Evolutionary conservation across 176 grass and related monocot species (phyloP).

Genomic region (Rhynchospora tenuis): DNA sequence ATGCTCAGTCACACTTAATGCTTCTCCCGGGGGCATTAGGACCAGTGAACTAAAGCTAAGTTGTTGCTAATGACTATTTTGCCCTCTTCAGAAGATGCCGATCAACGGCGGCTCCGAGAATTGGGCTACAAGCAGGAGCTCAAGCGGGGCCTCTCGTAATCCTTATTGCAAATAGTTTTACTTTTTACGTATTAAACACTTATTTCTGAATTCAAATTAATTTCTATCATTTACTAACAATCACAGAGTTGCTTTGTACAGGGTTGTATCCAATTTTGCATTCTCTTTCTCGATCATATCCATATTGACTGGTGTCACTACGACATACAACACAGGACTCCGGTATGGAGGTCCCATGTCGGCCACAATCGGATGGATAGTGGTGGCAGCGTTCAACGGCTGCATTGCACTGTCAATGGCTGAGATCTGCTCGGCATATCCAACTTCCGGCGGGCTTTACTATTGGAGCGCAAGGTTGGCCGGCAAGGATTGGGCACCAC

Average conservation of each 20-base stretch:
- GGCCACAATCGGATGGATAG: constrained; percentile 50
- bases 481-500: constrained; percentile 56
- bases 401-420: constrained; percentile 61
- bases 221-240: not conserved
- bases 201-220: not conserved
- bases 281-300: constrained; percentile 58
- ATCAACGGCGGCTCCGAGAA: constrained; percentile 32
- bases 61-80: constrained; percentile 2
- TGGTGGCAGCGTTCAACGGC: constrained; percentile 32
- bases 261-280: constrained; percentile 46
- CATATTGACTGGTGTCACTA: constrained; percentile 44
- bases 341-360: constrained; percentile 52
- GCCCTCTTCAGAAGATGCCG: constrained; percentile 13
- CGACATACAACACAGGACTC: constrained; percentile 53
- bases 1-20: not conserved
- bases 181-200: not conserved
- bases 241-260: not conserved
- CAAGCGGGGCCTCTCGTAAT: constrained; percentile 45
- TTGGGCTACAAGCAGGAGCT: constrained; percentile 55
- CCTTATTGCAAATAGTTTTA: not conserved
- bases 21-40: not conserved
- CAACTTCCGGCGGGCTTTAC: constrained; percentile 72
- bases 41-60: not conserved
- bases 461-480: constrained; percentile 84
- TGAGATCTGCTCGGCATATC: constrained; percentile 72